Percentiles rank a stretch among this genome's conserved stretches.
Conservation (phyloP, 805 yeast species). For the Metschnikowia borealis region DNA sequence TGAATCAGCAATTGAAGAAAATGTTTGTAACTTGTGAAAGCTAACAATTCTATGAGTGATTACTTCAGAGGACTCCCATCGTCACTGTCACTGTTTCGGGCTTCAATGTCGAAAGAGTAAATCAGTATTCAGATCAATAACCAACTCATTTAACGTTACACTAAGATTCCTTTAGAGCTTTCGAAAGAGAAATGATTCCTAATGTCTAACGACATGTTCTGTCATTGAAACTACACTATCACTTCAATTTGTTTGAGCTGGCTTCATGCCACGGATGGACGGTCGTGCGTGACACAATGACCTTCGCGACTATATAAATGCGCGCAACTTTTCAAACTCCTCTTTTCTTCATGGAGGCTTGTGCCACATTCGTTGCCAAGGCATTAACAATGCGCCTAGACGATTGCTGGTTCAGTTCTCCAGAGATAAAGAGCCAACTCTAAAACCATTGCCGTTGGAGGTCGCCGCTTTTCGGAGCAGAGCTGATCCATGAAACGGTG, state of each 20-base stretch:
- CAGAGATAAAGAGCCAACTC: constrained; percentile 52
- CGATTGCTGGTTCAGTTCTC: constrained; percentile 9
- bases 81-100: too few species aligned
- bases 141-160: too few species aligned
- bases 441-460: constrained; percentile 98
- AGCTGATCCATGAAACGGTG: constrained; percentile 92
- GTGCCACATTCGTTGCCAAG: constrained; percentile 8
- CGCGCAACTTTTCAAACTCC: background rate
- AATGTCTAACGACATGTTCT: too few species aligned
- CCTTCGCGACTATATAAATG: background rate
- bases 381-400: constrained; percentile 18
- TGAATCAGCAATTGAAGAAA: too few species aligned
- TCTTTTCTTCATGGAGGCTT: constrained; percentile 5
- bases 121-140: too few species aligned
- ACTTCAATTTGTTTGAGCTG: background rate
- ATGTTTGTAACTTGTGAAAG: too few species aligned
- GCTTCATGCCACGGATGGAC: background rate
- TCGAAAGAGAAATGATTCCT: too few species aligned
- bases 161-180: too few species aligned
- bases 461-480: constrained; percentile 61
- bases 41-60: too few species aligned
- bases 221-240: background rate
- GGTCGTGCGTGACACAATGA: constrained; percentile 8
- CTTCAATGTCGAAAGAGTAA: too few species aligned
- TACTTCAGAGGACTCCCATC: too few species aligned